phyloP scores from a whole-genome alignment of 2,329 filamentous ascomycete species.

The Talaromyces atroroseus region DNA sequence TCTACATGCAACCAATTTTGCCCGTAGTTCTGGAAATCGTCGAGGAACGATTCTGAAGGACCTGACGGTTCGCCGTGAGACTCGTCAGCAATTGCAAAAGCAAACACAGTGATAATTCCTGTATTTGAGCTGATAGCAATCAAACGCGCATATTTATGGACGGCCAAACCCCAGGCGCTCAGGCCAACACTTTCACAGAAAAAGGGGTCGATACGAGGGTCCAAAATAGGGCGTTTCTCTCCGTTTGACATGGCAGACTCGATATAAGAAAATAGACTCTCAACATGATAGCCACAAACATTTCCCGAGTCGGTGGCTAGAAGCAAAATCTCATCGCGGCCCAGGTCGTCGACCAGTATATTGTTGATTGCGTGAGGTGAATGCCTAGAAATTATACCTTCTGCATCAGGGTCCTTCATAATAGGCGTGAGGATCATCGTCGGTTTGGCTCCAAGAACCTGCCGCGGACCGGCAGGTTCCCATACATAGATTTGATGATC shows the following conservation, averaged over 20 bases:
- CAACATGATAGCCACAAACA: constrained; percentile 63
- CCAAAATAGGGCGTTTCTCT: constrained; percentile 24
- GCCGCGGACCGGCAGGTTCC: constrained; percentile 37
- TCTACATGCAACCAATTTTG: constrained; percentile 32
- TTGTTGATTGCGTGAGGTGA: constrained; percentile 63
- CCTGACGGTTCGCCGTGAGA: constrained; percentile 15
- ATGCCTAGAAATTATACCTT: constrained; percentile 50
- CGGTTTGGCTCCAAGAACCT: constrained; percentile 34
- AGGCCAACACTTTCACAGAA: constrained; percentile 69
- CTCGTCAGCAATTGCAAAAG: constrained; percentile 50
- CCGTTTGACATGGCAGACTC: constrained; percentile 22
- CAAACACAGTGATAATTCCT: constrained; percentile 53
- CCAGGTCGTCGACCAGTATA: constrained; percentile 63
- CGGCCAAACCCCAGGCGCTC: constrained; percentile 83
- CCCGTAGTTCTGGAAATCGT: constrained; percentile 18
- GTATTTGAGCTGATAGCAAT: constrained; percentile 82
- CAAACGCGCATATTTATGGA: constrained; percentile 74
- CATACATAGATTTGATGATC: constrained; percentile 40
- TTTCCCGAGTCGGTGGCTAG: constrained; percentile 70
- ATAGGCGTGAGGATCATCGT: constrained; percentile 39
- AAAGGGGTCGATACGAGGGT: constrained; percentile 47
- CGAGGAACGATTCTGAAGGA: constrained; percentile 15
- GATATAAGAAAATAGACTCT: constrained; percentile 44
- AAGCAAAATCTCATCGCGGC: constrained; percentile 63
- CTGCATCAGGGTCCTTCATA: constrained; percentile 35